Percentiles rank a stretch among this genome's conserved stretches.
Evolutionary conservation across 108 stramenopile species (phyloP).

Genomic region (Cylindrotheca fusiformis): DNA sequence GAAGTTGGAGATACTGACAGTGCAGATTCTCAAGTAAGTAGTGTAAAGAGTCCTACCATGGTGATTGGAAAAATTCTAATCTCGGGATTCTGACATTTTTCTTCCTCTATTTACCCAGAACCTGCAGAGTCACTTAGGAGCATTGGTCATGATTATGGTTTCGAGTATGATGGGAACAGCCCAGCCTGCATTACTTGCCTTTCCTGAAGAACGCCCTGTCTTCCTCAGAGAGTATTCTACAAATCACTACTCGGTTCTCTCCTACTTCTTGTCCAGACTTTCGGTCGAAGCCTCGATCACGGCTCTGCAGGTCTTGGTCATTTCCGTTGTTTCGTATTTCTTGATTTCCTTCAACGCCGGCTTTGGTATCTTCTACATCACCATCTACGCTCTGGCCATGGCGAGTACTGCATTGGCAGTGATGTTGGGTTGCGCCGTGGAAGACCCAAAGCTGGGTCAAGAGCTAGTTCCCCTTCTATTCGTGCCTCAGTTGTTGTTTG

Average conservation of each 20-base stretch:
- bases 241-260: slow-evolving; percentile 65
- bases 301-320: slow-evolving; percentile 29
- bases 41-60: neutral
- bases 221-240: slow-evolving; percentile 88
- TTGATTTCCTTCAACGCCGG: slow-evolving; percentile 53
- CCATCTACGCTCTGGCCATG: slow-evolving; percentile 58
- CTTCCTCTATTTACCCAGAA: no score
- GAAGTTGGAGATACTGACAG: slow-evolving; percentile 41
- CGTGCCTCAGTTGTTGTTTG: slow-evolving; percentile 88
- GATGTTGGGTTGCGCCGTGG: slow-evolving; percentile 62
- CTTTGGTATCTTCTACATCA: slow-evolving; percentile 46
- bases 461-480: slow-evolving; percentile 74
- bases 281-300: slow-evolving; percentile 47
- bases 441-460: slow-evolving; percentile 59
- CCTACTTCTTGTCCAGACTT: slow-evolving; percentile 65
- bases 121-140: slow-evolving; percentile 68
- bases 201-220: slow-evolving; percentile 86
- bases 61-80: neutral
- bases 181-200: slow-evolving; percentile 65
- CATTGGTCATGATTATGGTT: slow-evolving; percentile 48
- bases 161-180: slow-evolving; percentile 61
- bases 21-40: slow-evolving; percentile 8
- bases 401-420: slow-evolving; percentile 64
- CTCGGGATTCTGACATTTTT: neutral
- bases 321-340: slow-evolving; percentile 50